phyloP scores from a whole-genome alignment of 1,284 basidiomycete genomes.

The Ganoderma sinense region DNA sequence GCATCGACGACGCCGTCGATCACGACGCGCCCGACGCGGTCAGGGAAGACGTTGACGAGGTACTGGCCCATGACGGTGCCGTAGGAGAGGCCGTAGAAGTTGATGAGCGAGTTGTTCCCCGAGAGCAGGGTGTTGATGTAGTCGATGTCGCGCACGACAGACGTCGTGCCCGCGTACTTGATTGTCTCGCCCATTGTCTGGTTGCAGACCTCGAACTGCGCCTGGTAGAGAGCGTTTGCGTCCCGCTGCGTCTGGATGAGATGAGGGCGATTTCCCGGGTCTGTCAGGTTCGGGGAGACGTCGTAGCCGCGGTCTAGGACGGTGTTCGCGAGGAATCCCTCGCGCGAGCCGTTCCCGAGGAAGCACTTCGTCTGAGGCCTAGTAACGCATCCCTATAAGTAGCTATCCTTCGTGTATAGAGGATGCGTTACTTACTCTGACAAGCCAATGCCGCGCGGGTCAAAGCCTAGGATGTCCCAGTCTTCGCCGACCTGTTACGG shows the following conservation, averaged over 20 bases:
- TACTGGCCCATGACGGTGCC: conserved; percentile 38
- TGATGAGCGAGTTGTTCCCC: conserved; percentile 49
- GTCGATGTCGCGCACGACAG: conserved; percentile 52
- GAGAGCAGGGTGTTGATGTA: conserved; percentile 48
- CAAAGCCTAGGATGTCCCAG: conserved; percentile 51
- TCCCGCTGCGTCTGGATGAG: conserved; percentile 45
- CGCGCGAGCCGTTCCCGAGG: conserved; percentile 30
- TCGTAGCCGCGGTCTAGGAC: conserved; percentile 46
- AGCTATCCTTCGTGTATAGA: too few species aligned
- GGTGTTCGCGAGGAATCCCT: conserved; percentile 46
- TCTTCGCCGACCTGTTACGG: conserved; percentile 38
- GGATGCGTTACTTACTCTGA: conserved; percentile 37
- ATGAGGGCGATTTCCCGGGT: conserved; percentile 36
- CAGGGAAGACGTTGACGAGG: conserved; percentile 37
- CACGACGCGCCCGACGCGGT: conserved; percentile 35
- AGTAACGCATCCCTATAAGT: background rate
- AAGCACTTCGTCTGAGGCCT: conserved; percentile 49
- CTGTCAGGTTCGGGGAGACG: conserved; percentile 39
- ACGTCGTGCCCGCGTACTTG: conserved; percentile 52
- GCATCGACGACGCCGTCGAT: conserved; percentile 38
- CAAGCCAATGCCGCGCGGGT: conserved; percentile 50
- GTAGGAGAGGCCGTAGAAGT: conserved; percentile 38
- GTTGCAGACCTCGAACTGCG: conserved; percentile 45
- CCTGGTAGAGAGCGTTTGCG: conserved; percentile 44
- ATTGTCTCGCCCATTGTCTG: conserved; percentile 49